Evolutionary conservation across 2,329 filamentous ascomycete species (phyloP), one percentile per base, ranked within the genome.

Genomic region (Aplosporella prunicola): DNA sequence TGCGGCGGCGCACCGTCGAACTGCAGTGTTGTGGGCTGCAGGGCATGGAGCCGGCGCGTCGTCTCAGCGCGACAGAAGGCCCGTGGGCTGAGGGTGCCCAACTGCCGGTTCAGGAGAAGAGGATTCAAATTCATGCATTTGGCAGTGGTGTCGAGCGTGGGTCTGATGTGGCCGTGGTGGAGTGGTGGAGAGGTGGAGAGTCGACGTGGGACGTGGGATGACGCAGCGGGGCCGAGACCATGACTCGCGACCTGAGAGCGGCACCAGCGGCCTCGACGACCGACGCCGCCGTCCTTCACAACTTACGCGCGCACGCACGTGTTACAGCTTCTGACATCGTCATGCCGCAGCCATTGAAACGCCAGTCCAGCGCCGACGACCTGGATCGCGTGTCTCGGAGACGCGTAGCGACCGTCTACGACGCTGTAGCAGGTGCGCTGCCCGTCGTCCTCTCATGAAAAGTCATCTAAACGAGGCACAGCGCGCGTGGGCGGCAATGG

Each of bases 21-120:
- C 40, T 75, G 76, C 42, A 86, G 68, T 34, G 74, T 68, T 11
- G 78, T 76, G 3, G 78, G 71, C 33, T 79, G 75, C 44, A 93
- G 75, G n/a, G 76, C 74, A 45, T 73, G 74, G 30, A 88, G 63
- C 42, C 87, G 72, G 22, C 72, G 71, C 10, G 76, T 72, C 15
- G 76, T 78, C 51, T 83, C 72, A 13, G 75, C 71, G 46, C 74
- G 69, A 49, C 79, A 73, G 48, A 93, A 75, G 31, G 69, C 68
- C 48, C 74, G 70, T 32, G 78, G 74, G 46, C 68, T 63, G 42
- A 85, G 61, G 51, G 36, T 42, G 62, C 85, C 84, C 44, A 78
- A 69, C 56, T 82, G 78, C 63, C 86, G 79, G 57, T 83, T 77
- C 59, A 91, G 69, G 43, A 93, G 68, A 57, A 91, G 69, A 44